A percentile compares a stretch with the other conserved stretches of the same genome.
These are phyloP conservation scores for Phytopythium montanum DNA, from an alignment of 352 stramenopile genomes.

Conservation along the genomic window DNA sequence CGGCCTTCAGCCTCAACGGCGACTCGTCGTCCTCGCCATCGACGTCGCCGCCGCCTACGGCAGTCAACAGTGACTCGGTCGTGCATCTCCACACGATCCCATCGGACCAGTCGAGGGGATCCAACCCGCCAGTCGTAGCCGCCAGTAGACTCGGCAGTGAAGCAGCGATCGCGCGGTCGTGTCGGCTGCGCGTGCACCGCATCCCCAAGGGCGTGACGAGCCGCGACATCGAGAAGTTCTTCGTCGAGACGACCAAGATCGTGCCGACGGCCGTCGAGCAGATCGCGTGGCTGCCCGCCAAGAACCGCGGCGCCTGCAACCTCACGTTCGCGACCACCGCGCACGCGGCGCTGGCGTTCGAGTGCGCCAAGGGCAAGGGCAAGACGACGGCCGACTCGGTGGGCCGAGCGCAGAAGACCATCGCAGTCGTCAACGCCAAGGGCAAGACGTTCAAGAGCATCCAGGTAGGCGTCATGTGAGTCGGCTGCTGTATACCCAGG, in stretches of 20 bases:
- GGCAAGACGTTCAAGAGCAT: slow-evolving; percentile 74
- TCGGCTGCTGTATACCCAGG: slow-evolving; percentile 15
- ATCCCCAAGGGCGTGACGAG: slow-evolving; percentile 64
- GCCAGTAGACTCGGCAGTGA: slow-evolving; percentile 6
- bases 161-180: slow-evolving; percentile 49
- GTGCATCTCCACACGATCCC: slow-evolving; percentile 24
- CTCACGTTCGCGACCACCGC: slow-evolving; percentile 65
- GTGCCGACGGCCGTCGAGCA: slow-evolving; percentile 63
- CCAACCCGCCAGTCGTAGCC: not conserved
- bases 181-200: slow-evolving; percentile 67
- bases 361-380: slow-evolving; percentile 34
- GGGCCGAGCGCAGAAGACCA: slow-evolving; percentile 63
- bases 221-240: slow-evolving; percentile 69
- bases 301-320: slow-evolving; percentile 65
- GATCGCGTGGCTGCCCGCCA: slow-evolving; percentile 52
- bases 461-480: slow-evolving; percentile 32
- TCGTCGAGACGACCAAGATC: slow-evolving; percentile 54
- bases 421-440: slow-evolving; percentile 49
- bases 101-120: not conserved
- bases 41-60: slow-evolving; percentile 7
- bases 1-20: slow-evolving; percentile 32
- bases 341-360: slow-evolving; percentile 69
- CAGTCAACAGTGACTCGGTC: slow-evolving; percentile 29
- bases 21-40: slow-evolving; percentile 2
- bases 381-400: slow-evolving; percentile 56